A percentile compares a stretch with the other conserved stretches of the same genome.
These are phyloP conservation scores for Apium graveolens DNA, from an alignment of 129 eudicot genomes.

Conservation along the genomic window DNA sequence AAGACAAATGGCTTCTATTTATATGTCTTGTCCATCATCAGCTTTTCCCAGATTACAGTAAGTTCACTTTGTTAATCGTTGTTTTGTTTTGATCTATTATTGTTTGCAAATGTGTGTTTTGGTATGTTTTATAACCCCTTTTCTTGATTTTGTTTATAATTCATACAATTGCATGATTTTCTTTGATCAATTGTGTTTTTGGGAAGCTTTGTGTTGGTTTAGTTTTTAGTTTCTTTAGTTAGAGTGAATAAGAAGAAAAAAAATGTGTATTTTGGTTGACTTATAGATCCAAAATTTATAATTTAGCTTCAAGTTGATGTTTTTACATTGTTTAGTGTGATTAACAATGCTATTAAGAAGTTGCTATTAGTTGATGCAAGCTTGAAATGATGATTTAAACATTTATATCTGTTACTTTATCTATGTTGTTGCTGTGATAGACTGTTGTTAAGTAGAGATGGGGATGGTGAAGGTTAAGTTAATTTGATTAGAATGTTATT, in stretches of 20 bases:
- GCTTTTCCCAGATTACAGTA: slow-evolving; percentile 52
- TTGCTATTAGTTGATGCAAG: not conserved
- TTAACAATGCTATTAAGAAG: not conserved
- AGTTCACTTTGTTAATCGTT: not conserved
- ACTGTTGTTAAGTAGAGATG: not conserved
- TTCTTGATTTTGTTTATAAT: not conserved
- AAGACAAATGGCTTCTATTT: slow-evolving; percentile 54
- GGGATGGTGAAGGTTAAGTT: not conserved
- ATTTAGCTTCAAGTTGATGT: not conserved
- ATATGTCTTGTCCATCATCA: slow-evolving; percentile 57
- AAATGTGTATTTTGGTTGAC: not conserved
- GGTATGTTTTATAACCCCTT: not conserved
- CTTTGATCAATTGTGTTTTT: not conserved
- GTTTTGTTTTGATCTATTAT: not conserved
- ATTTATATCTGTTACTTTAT: not conserved
- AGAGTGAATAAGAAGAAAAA: not conserved
- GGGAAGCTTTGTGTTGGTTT: not conserved
- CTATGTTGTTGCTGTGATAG: not conserved
- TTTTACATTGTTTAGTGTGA: not conserved
- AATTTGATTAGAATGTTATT: not conserved
- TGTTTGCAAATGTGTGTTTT: slow-evolving; percentile 9
- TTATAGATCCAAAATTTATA: not conserved
- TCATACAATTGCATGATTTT: not conserved
- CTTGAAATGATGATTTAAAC: not conserved
- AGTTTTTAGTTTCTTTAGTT: not conserved